Conservation (phyloP, 2,329 filamentous ascomycete genomes). For the Fonsecaea nubica region DNA sequence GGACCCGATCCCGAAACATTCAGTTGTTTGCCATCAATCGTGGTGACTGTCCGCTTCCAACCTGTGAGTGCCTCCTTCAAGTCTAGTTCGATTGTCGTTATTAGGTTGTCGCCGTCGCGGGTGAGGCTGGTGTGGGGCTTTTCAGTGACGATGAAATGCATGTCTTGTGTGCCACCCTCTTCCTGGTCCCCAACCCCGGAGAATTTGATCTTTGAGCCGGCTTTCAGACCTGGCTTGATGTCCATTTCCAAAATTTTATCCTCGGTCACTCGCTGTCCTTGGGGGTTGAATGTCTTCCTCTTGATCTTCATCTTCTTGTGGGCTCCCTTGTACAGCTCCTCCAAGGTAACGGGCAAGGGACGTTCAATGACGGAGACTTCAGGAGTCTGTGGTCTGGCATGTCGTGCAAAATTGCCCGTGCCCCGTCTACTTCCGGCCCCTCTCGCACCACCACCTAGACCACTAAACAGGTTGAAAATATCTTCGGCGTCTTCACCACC, state of each 20-base stretch:
- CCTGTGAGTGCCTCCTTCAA: slow-evolving; percentile 95
- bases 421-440: slow-evolving; percentile 51
- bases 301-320: slow-evolving; percentile 99
- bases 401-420: slow-evolving; percentile 33
- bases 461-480: slow-evolving; percentile 62
- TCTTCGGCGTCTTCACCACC: slow-evolving; percentile 63
- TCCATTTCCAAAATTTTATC: slow-evolving; percentile 93
- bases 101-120: slow-evolving; percentile 86
- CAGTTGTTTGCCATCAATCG: slow-evolving; percentile 89
- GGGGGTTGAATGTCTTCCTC: slow-evolving; percentile 88
- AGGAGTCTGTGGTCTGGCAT: slow-evolving; percentile 61
- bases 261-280: slow-evolving; percentile 81
- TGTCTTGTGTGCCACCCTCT: slow-evolving; percentile 91
- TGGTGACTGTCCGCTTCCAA: slow-evolving; percentile 89
- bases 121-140: slow-evolving; percentile 85
- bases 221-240: slow-evolving; percentile 94
- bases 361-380: slow-evolving; percentile 92
- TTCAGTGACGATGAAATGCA: slow-evolving; percentile 95
- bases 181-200: slow-evolving; percentile 97
- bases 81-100: slow-evolving; percentile 77
- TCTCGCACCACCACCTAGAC: slow-evolving; percentile 46
- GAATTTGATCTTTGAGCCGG: slow-evolving; percentile 98
- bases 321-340: slow-evolving; percentile 84
- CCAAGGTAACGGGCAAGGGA: slow-evolving; percentile 77
- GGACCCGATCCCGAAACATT: slow-evolving; percentile 80